Percentiles rank a stretch among this genome's conserved stretches.
Evolutionary conservation across 768 basidiomycete genomes (phyloP).

Genomic region (Mycena capillaripes): DNA sequence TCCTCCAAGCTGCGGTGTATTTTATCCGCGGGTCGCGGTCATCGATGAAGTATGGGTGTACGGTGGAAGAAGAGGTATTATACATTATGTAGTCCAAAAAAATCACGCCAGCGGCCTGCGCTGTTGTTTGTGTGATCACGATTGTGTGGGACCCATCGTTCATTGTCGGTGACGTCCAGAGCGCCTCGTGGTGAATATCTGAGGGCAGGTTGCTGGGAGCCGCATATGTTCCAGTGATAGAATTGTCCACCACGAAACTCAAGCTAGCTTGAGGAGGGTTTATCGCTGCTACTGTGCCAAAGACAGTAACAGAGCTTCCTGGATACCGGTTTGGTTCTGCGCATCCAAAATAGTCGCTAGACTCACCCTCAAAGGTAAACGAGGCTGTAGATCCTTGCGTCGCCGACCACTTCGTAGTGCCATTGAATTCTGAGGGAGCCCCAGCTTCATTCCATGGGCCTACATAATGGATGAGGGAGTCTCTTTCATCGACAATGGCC

Average conservation of each 20-base stretch:
- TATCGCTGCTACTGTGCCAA: not conserved
- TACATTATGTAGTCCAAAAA: constrained; percentile 30
- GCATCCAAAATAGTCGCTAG: too few relatives aligned
- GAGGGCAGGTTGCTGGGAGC: not conserved
- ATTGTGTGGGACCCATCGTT: constrained; percentile 15
- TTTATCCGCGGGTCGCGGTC: constrained; percentile 18
- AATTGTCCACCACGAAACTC: constrained; percentile 14
- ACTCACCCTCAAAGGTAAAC: constrained; percentile 16
- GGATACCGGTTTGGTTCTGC: too few relatives aligned
- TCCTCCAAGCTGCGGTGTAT: constrained; percentile 15
- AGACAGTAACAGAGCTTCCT: constrained; percentile 21
- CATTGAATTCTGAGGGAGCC: not conserved
- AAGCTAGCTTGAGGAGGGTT: not conserved
- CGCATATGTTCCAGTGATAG: not conserved
- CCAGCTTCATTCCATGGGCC: constrained; percentile 12
- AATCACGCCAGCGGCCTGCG: not conserved
- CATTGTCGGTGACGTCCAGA: constrained; percentile 11
- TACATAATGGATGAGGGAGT: constrained; percentile 1
- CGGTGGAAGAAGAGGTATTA: constrained; percentile 2
- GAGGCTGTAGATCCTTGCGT: constrained; percentile 1
- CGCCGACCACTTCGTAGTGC: constrained; percentile 6
- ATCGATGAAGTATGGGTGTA: constrained; percentile 21
- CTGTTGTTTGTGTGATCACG: constrained; percentile 18
- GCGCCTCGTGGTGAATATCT: constrained; percentile 3
- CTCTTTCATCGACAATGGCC: constrained; percentile 21